These are phyloP conservation scores for Ziziphus jujuba DNA, from an alignment of 306 rosid genomes.

Conservation along the genomic window DNA sequence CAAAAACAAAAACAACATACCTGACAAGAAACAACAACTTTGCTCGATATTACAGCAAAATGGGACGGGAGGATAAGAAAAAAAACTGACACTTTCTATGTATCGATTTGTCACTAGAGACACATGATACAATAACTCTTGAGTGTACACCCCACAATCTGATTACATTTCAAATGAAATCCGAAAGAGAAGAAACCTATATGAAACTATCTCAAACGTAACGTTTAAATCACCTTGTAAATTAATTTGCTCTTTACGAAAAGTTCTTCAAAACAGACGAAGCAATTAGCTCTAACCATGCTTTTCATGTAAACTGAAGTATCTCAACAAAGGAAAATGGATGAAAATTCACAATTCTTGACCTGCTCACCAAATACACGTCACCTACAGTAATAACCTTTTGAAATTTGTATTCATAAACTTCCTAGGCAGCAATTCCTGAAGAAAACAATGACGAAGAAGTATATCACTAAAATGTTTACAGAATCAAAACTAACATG, in stretches of 20 bases:
- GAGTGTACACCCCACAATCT: conserved; percentile 44
- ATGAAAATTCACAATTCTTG: conserved; percentile 36
- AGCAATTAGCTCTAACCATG: conserved; percentile 54
- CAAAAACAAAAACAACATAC: conserved; percentile 26
- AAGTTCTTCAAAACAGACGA: conserved; percentile 46
- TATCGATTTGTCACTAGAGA: conserved; percentile 37
- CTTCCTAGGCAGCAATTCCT: conserved; percentile 84
- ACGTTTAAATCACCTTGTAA: conserved; percentile 43
- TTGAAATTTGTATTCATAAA: conserved; percentile 25
- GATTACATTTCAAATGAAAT: conserved; percentile 53
- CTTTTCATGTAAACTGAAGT: conserved; percentile 32
- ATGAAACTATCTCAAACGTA: conserved; percentile 48
- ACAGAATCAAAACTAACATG: background rate
- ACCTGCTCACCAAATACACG: conserved; percentile 38
- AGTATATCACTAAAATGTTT: conserved; percentile 19
- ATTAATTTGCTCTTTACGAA: conserved; percentile 30
- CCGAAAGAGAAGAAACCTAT: conserved; percentile 46
- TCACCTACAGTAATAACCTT: conserved; percentile 30
- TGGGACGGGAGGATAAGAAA: conserved; percentile 21
- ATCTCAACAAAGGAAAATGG: conserved; percentile 28
- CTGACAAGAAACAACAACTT: conserved; percentile 31
- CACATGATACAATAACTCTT: conserved; percentile 39
- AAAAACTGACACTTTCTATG: conserved; percentile 38
- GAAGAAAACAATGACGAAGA: conserved; percentile 32
- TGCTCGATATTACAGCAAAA: conserved; percentile 33